phyloP scores from a whole-genome alignment of 2,329 filamentous ascomycete genomes.

The Xylaria sp. region DNA sequence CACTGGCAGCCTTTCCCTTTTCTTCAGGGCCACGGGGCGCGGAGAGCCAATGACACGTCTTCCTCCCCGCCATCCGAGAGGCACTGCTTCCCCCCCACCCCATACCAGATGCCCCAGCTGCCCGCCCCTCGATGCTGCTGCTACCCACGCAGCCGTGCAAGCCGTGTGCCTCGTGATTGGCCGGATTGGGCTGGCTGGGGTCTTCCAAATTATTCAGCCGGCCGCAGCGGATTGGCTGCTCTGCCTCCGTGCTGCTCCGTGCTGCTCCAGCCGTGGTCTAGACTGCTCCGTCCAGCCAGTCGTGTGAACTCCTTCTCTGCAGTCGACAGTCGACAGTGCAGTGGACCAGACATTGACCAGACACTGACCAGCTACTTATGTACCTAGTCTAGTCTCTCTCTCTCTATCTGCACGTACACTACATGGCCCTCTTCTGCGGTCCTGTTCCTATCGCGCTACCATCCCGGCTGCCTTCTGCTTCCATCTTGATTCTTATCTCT shows the following conservation, averaged over 20 bases:
- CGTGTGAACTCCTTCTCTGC: conserved; percentile 21
- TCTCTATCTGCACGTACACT: neutral
- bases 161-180: conserved; percentile 33
- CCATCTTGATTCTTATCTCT: conserved; percentile 28
- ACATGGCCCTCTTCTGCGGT: conserved; percentile 10
- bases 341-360: neutral
- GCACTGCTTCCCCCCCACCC: neutral
- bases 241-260: conserved; percentile 25
- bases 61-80: conserved; percentile 9
- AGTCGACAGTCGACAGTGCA: conserved; percentile 24
- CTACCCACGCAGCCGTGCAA: conserved; percentile 33
- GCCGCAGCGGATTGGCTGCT: conserved; percentile 36
- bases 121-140: neutral
- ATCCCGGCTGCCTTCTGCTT: neutral
- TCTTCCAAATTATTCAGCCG: conserved; percentile 39
- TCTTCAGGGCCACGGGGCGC: conserved; percentile 1
- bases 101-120: neutral
- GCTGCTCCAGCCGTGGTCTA: conserved; percentile 31
- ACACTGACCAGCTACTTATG: too few relatives aligned
- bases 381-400: too few relatives aligned
- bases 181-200: conserved; percentile 15
- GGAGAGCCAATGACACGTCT: conserved; percentile 24
- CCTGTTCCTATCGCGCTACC: neutral
- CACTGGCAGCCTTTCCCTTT: conserved; percentile 30
- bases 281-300: conserved; percentile 32